Conservation (phyloP, 2,329 filamentous ascomycete species). For the Seiridium cupressi region DNA sequence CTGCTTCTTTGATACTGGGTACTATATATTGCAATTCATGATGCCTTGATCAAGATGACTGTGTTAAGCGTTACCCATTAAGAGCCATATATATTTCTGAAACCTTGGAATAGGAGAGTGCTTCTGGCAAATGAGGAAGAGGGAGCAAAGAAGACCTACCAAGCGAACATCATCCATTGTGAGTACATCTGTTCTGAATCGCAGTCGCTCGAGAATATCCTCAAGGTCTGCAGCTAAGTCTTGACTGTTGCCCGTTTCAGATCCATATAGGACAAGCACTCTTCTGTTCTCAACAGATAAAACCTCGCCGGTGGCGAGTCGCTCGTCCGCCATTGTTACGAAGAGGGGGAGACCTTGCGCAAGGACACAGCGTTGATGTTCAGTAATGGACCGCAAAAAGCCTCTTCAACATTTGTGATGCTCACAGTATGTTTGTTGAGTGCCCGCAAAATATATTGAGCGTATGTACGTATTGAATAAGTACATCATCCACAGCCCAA, state of each 20-base stretch:
- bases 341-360: neutral
- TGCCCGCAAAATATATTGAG: neutral
- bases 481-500: too few relatives aligned
- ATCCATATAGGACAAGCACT: constrained; percentile 80
- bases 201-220: constrained; percentile 70
- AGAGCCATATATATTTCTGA: too few relatives aligned
- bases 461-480: neutral
- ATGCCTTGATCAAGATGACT: neutral
- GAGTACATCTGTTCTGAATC: constrained; percentile 71
- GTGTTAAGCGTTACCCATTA: too few relatives aligned
- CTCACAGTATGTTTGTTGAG: too few relatives aligned
- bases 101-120: too few relatives aligned
- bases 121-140: neutral
- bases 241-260: constrained; percentile 92
- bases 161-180: constrained; percentile 76
- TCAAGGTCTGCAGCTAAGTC: constrained; percentile 87
- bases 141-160: constrained; percentile 48
- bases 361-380: neutral
- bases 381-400: neutral
- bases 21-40: neutral
- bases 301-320: constrained; percentile 8
- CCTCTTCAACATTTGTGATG: neutral
- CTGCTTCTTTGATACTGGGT: neutral
- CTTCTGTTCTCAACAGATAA: constrained; percentile 32
- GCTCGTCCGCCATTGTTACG: neutral